Conservation (phyloP, 164 flowering plant species). For the Saururus chinensis region DNA sequence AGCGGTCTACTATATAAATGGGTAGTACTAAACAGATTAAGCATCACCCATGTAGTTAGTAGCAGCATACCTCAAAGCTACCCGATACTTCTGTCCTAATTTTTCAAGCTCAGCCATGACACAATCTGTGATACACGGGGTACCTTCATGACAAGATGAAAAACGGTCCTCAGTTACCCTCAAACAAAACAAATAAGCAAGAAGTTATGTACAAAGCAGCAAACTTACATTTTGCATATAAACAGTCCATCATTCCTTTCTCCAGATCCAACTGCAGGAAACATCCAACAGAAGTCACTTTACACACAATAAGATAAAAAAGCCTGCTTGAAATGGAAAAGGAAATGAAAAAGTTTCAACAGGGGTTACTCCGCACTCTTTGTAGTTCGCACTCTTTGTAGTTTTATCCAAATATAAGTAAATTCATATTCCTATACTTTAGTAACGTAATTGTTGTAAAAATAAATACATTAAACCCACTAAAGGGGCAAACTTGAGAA, state of each 20-base stretch:
- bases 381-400: too few species aligned
- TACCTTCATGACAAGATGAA: slow-evolving; percentile 37
- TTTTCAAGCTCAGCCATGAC: slow-evolving; percentile 99
- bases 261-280: slow-evolving; percentile 64
- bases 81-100: slow-evolving; percentile 89
- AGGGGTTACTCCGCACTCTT: too few species aligned
- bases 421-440: too few species aligned
- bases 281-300: neutral
- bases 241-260: slow-evolving; percentile 95
- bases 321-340: too few species aligned
- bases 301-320: neutral
- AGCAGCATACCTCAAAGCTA: slow-evolving; percentile 63
- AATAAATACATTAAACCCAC: too few species aligned
- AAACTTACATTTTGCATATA: slow-evolving; percentile 93
- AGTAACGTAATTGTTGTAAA: too few species aligned
- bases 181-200: neutral
- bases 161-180: neutral
- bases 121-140: slow-evolving; percentile 91
- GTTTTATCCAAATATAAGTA: too few species aligned
- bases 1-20: too few species aligned
- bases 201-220: neutral
- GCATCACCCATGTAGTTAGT: neutral
- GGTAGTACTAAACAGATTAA: neutral
- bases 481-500: too few species aligned
- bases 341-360: too few species aligned